Conservation (phyloP, 148 eudicot genomes). For the Persicaria maculosa region DNA sequence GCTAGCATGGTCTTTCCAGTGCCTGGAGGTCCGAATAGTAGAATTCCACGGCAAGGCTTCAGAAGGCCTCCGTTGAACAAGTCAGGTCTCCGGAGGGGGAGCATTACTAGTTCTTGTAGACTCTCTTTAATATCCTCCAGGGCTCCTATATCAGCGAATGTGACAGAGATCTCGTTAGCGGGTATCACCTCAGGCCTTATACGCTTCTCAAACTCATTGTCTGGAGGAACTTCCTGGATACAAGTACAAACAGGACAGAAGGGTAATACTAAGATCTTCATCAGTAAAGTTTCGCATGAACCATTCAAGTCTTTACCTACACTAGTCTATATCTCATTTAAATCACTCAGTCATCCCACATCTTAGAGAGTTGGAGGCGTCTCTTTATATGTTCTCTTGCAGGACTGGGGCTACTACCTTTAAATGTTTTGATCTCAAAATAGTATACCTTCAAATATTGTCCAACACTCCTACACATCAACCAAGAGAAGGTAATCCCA, state of each 20-base stretch:
- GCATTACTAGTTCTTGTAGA: constrained; percentile 84
- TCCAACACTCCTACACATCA: neutral
- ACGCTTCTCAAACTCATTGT: constrained; percentile 93
- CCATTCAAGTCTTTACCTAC: too few relatives aligned
- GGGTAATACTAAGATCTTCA: neutral
- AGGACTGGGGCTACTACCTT: neutral
- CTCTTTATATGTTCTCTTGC: neutral
- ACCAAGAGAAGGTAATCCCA: neutral
- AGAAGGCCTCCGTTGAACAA: constrained; percentile 79
- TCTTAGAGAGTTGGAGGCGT: neutral
- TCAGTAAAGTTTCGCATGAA: too few relatives aligned
- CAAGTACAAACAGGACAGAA: neutral
- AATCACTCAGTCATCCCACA: neutral
- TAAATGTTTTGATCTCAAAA: neutral
- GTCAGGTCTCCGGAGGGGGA: constrained; percentile 91
- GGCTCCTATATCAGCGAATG: constrained; percentile 86
- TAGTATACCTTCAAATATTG: too few relatives aligned
- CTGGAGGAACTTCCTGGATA: constrained; percentile 57
- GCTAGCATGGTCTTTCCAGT: constrained; percentile 96
- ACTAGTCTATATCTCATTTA: too few relatives aligned
- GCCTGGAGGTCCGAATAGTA: constrained; percentile 94
- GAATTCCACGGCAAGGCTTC: constrained; percentile 88
- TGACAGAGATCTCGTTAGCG: constrained; percentile 72
- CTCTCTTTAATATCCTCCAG: constrained; percentile 72
- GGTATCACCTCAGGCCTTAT: constrained; percentile 92